phyloP scores from a whole-genome alignment of 805 yeast genomes.

The Myxozyma neglecta region DNA sequence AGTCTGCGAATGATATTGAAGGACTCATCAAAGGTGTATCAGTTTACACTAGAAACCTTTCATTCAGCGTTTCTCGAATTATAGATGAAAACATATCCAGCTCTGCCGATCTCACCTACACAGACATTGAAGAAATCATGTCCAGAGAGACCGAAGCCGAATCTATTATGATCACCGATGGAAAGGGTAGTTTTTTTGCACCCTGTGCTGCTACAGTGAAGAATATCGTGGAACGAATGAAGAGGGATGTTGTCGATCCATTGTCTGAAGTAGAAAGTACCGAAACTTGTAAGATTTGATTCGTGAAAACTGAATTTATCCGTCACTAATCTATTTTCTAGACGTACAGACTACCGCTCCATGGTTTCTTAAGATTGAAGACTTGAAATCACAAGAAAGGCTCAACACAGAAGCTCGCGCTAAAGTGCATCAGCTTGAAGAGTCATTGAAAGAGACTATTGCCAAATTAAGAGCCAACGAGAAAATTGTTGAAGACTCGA shows the following conservation, averaged over 20 bases:
- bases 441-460: conserved; percentile 29
- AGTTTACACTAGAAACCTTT: background rate
- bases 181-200: conserved; percentile 1
- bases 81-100: background rate
- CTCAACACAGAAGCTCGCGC: conserved; percentile 17
- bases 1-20: background rate
- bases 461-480: conserved; percentile 31
- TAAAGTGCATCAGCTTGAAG: conserved; percentile 28
- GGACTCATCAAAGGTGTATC: background rate
- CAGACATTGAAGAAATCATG: conserved; percentile 16
- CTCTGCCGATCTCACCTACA: background rate
- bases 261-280: background rate
- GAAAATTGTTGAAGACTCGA: conserved; percentile 34
- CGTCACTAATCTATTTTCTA: background rate
- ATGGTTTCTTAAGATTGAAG: conserved; percentile 32
- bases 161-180: background rate
- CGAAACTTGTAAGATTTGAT: background rate
- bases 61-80: background rate
- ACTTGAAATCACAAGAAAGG: conserved; percentile 19
- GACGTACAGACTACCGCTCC: conserved; percentile 23
- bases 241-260: background rate
- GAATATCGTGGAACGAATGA: background rate
- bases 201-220: background rate
- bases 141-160: background rate
- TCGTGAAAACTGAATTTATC: background rate